Conservation (phyloP, 352 stramenopile genomes). For the Phytopythium kandeliae region DNA sequence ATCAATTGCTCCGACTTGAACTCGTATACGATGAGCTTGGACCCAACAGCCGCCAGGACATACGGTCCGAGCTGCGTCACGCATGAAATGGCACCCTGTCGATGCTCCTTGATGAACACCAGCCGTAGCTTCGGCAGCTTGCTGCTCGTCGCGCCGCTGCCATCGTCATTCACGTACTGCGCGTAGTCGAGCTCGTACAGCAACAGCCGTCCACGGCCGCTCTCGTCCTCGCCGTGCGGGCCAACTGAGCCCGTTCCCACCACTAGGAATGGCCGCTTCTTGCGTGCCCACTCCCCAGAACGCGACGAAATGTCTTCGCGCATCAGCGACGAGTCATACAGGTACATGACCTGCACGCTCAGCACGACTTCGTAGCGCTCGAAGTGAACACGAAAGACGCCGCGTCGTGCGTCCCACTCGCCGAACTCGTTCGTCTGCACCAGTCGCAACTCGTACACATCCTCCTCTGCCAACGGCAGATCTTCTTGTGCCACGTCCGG, state of each 20-base stretch:
- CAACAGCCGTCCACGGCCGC: slow-evolving; percentile 70
- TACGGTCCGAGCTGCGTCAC: slow-evolving; percentile 76
- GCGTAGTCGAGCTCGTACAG: slow-evolving; percentile 88
- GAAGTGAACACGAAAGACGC: slow-evolving; percentile 82
- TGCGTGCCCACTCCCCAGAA: slow-evolving; percentile 68
- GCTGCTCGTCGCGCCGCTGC: slow-evolving; percentile 50
- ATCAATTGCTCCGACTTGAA: slow-evolving; percentile 87
- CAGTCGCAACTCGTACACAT: slow-evolving; percentile 79
- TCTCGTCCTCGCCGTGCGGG: slow-evolving; percentile 83
- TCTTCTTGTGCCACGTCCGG: slow-evolving; percentile 55
- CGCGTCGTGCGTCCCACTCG: slow-evolving; percentile 54
- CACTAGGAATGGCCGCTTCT: slow-evolving; percentile 78
- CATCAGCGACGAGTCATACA: slow-evolving; percentile 79
- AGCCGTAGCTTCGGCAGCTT: slow-evolving; percentile 79
- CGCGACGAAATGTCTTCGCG: slow-evolving; percentile 61
- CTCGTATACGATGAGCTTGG: slow-evolving; percentile 87
- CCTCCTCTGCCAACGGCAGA: slow-evolving; percentile 67
- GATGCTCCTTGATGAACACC: slow-evolving; percentile 85
- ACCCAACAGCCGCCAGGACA: slow-evolving; percentile 77
- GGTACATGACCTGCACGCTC: slow-evolving; percentile 83
- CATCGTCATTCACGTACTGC: slow-evolving; percentile 79
- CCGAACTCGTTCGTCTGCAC: slow-evolving; percentile 79
- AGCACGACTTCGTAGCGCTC: slow-evolving; percentile 81
- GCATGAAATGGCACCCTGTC: slow-evolving; percentile 75
- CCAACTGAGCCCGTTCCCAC: slow-evolving; percentile 80